Base-by-base conservation (phyloP, 225 moss, liverwort and hornwort genomes). In the Takakia lepidozioides region DNA sequence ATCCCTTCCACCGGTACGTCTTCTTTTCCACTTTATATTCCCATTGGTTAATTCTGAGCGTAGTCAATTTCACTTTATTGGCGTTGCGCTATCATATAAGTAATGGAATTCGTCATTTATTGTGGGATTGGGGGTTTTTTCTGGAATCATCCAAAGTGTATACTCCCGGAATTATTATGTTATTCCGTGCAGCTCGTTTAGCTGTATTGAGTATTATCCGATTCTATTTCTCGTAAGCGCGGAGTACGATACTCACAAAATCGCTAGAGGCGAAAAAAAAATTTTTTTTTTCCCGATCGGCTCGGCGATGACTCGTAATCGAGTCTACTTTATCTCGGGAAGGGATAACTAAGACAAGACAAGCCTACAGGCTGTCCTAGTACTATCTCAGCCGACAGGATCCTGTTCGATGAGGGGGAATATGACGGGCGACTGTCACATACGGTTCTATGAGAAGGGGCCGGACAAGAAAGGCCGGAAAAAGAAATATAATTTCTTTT, bases 51-150 rank as follows among this genome's bases (percentile, higher is more conserved):
- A 64, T 64, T 57, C 39, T 49, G 50, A 51, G 38, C 56, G 39
- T 56, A 64, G 49, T 64, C 56, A 64, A 63, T 48, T 55, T 55
- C 37, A 55, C 55, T 63, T 55, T 63, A 48, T 55, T 63, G 43
- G 55, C 47, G 9, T 63, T 63, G 48, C 55, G 47, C 47, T 63
- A 46, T 63, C 63, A 55, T 55, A 55, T 63, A 55, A 55, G 63
- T 39, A 63, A 55, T 55, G 55, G 55, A n/a, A 38, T 38, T 40
- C 38, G 54, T 55, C 46, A 47, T 47, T 55, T 55, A 55, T 41
- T 55, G 55, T 55, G 55, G 34, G 52, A 36, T 32, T 48, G 9
- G 47, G 19, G n/a, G n/a, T 17, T 43, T 43, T 43, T 43, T 43
- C 43, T 21, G 7, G 20, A 21, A 43, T 32, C 10, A 32, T 32